Evolutionary conservation across 257 asterid species (phyloP).

Genomic region (Henckelia pumila): DNA sequence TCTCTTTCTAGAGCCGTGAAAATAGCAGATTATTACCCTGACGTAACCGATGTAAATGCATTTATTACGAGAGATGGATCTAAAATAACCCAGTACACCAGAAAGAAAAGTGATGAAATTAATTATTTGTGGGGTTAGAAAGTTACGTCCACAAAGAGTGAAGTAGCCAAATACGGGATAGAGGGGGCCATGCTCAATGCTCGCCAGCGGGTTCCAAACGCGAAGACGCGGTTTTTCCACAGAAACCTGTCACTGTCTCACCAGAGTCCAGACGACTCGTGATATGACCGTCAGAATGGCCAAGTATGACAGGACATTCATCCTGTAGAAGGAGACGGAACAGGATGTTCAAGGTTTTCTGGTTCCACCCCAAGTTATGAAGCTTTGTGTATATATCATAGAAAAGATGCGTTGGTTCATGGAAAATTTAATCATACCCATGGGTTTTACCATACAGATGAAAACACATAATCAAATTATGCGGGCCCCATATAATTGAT

Average conservation of each 20-base stretch:
- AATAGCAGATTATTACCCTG: background rate
- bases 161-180: background rate
- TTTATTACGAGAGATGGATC: no score
- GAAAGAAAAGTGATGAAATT: background rate
- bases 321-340: no score
- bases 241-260: background rate
- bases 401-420: no score
- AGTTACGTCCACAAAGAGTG: background rate
- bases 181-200: background rate
- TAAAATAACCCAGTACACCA: background rate
- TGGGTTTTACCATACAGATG: no score
- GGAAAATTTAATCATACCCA: no score
- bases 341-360: no score
- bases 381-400: no score
- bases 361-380: no score
- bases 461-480: no score
- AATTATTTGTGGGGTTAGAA: background rate
- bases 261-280: background rate
- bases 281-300: background rate
- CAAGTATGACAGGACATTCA: no score
- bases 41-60: background rate
- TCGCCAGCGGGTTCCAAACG: background rate
- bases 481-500: no score
- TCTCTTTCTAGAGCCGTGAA: background rate
- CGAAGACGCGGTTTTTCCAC: background rate